phyloP scores from a whole-genome alignment of 2,329 filamentous ascomycete genomes.

The Xylaria digitata region DNA sequence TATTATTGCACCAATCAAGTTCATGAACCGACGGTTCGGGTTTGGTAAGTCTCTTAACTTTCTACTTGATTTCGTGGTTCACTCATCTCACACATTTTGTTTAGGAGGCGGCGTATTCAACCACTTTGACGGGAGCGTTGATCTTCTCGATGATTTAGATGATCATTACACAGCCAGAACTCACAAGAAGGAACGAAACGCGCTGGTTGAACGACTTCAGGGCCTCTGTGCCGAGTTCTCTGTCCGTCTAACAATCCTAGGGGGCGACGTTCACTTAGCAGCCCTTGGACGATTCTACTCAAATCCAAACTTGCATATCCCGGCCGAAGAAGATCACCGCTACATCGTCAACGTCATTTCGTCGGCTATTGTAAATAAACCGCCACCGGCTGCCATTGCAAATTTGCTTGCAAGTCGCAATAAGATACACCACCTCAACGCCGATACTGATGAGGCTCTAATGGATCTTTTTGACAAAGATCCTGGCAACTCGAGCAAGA shows the following conservation, averaged over 20 bases:
- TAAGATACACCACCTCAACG: constrained; percentile 77
- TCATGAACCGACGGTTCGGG: constrained; percentile 91
- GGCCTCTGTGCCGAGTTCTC: constrained; percentile 86
- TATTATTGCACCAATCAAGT: constrained; percentile 86
- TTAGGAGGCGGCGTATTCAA: constrained; percentile 86
- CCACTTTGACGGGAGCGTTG: constrained; percentile 91
- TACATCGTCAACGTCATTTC: constrained; percentile 97
- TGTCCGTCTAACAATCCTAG: constrained; percentile 88
- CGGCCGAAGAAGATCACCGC: constrained; percentile 84
- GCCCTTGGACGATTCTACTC: constrained; percentile 96
- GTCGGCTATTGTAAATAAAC: constrained; percentile 95
- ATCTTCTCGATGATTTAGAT: constrained; percentile 91
- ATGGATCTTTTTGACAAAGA: constrained; percentile 93
- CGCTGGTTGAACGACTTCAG: constrained; percentile 84
- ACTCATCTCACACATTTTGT: constrained; percentile 19
- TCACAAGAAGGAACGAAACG: constrained; percentile 88
- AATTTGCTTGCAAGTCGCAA: constrained; percentile 92
- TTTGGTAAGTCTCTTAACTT: constrained; percentile 60
- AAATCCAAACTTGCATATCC: constrained; percentile 80
- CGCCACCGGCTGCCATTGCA: constrained; percentile 85
- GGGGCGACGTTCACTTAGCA: constrained; percentile 92
- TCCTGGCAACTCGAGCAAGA: constrained; percentile 81
- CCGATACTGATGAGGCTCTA: constrained; percentile 88
- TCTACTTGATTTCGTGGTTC: not conserved
- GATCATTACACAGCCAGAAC: constrained; percentile 95